These are phyloP conservation scores for Acanthamoeba royreba DNA, from an alignment of 208 protist genomes.

Conservation along the genomic window DNA sequence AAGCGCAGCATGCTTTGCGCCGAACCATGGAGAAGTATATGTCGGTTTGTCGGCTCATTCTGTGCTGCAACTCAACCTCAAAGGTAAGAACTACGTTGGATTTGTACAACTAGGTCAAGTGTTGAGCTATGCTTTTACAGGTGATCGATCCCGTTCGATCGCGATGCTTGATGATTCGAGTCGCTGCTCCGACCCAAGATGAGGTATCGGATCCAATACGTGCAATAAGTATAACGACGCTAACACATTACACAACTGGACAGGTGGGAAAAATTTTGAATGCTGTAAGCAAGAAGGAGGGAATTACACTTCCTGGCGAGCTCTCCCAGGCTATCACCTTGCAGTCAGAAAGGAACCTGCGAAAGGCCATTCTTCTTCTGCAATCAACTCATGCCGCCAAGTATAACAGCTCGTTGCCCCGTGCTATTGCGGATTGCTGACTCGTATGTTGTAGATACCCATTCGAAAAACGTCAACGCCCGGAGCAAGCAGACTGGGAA, in stretches of 20 bases:
- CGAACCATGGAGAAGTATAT: conserved; percentile 99
- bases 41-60: conserved; percentile 94
- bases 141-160: conserved; percentile 93
- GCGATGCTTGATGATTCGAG: conserved; percentile 95
- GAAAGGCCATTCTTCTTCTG: conserved; percentile 95
- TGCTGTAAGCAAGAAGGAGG: conserved; percentile 69
- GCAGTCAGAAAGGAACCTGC: conserved; percentile 91
- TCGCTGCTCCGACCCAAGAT: conserved; percentile 90
- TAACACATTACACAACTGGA: not conserved
- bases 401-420: not conserved
- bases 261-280: conserved; percentile 53
- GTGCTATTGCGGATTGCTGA: not conserved
- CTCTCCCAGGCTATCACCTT: conserved; percentile 83
- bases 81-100: conserved; percentile 59
- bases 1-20: conserved; percentile 98
- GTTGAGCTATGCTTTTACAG: not conserved
- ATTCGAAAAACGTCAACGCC: conserved; percentile 22
- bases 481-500: conserved; percentile 90
- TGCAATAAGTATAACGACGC: not conserved
- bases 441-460: conserved; percentile 48
- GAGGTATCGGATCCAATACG: conserved; percentile 79
- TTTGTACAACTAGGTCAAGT: not conserved
- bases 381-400: conserved; percentile 89
- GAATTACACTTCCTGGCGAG: conserved; percentile 63
- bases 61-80: conserved; percentile 91